Percentiles rank a stretch among this genome's conserved stretches.
phyloP scores from a whole-genome alignment of 495 filamentous ascomycete species.

The Neurospora sp. region DNA sequence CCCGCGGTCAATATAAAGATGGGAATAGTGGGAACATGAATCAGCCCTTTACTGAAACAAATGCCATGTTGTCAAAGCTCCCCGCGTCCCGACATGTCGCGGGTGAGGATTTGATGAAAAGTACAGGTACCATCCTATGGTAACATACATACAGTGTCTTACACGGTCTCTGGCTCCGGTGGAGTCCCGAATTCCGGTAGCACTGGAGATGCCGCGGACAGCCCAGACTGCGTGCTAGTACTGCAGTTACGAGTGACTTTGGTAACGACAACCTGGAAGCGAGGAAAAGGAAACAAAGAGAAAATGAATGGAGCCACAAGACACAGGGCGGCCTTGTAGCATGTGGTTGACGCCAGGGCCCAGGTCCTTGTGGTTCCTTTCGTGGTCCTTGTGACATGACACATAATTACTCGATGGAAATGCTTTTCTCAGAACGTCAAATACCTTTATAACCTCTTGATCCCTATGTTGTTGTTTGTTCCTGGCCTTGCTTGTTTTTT shows the following conservation, averaged over 20 bases:
- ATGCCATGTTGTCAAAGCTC: neutral
- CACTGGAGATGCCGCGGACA: neutral
- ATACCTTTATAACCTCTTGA: neutral
- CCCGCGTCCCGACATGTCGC: neutral
- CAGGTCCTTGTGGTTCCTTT: neutral
- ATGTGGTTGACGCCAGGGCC: neutral
- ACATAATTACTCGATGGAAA: constrained; percentile 46
- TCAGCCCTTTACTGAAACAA: neutral
- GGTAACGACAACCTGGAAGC: neutral
- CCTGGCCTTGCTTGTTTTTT: neutral
- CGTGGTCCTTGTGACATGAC: constrained; percentile 25
- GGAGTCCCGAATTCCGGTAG: neutral
- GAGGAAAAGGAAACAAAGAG: neutral
- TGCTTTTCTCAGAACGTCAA: neutral
- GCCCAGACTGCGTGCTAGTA: neutral
- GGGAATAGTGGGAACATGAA: neutral
- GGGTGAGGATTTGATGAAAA: neutral
- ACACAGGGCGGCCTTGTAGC: neutral
- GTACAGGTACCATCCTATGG: neutral
- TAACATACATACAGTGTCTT: neutral
- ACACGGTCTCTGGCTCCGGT: neutral
- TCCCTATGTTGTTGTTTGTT: neutral
- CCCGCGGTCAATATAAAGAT: neutral
- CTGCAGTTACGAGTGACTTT: neutral
- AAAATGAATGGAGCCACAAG: neutral